Conservation (phyloP, 805 yeast genomes). For the Metschnikowia orientalis region DNA sequence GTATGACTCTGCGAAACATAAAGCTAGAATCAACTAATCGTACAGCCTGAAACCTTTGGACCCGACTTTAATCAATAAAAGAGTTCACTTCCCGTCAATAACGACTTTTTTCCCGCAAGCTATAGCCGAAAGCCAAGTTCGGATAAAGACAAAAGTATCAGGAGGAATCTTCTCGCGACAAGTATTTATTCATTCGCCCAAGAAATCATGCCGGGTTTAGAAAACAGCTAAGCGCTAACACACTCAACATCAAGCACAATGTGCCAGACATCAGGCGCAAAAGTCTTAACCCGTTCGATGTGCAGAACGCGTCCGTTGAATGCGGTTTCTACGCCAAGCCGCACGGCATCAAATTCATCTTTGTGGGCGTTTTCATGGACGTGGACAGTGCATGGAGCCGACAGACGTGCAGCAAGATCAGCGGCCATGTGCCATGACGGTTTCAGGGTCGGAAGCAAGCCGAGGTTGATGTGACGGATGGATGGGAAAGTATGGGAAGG, state of each 20-base stretch:
- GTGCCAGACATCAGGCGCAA: conserved; percentile 86
- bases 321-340: conserved; percentile 12
- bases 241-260: conserved; percentile 40
- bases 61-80: too few relatives aligned
- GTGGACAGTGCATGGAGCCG: conserved; percentile 41
- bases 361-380: conserved; percentile 71
- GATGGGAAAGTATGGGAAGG: conserved; percentile 10
- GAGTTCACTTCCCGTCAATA: too few relatives aligned
- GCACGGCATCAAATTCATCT: conserved; percentile 34
- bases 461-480: conserved; percentile 66
- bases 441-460: conserved; percentile 69
- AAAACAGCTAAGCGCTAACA: too few relatives aligned
- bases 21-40: too few relatives aligned
- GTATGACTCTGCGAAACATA: too few relatives aligned
- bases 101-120: too few relatives aligned
- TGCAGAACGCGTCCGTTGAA: conserved; percentile 28
- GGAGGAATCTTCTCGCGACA: too few relatives aligned
- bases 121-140: too few relatives aligned
- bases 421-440: conserved; percentile 49
- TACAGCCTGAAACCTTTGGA: too few relatives aligned
- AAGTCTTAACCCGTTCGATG: conserved; percentile 69
- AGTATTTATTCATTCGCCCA: too few relatives aligned
- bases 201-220: too few relatives aligned
- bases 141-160: too few relatives aligned
- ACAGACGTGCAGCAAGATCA: conserved; percentile 1